Evolutionary conservation across 305 asterid species (phyloP), one percentile per base, ranked within the genome.

Genomic region (Fraxinus albicans): DNA sequence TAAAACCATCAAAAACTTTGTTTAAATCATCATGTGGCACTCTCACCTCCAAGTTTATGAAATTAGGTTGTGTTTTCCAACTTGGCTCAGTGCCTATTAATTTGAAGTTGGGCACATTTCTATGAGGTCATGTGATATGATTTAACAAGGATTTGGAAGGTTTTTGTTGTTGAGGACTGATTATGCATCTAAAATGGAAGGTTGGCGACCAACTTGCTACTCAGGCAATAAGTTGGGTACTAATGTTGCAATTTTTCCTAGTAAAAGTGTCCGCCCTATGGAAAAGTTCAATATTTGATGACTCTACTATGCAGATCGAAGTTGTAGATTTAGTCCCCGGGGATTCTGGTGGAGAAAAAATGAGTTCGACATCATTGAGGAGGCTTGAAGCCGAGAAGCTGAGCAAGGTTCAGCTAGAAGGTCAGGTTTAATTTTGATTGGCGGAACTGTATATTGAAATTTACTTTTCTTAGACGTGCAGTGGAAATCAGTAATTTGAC

Each of bases 291-390:
- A 70, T 58, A n/a, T 21, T 6, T n/a, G 58, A 70, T 12, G 47
- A 31, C 73, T 76, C 70, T 81, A 83, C 5, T 83, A 31, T 69
- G 89, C 91, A 91, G 95, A 89, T 93, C 78, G 95, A 91, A 84
- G 94, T 90, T 31, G 94, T 93, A n/a, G 97, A 93, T 82, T 87
- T 90, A 70, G 94, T 93, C 29, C 87, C 91, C 0, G 93, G 84
- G 86, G 95, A 89, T 85, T 90, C 90, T 8, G 80, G 89, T 73
- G 89, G 88, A 36, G 88, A 89, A 25, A 92, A 92, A 85, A 73
- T 90, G 84, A 91, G 94, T 84, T 92, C 97, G 15, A 90, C 95
- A 2, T 90, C 91, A 35, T 84, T 93, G 73, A 89, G 95, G 86
- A 90, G 83, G 82, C 85, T 88, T 36, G 97, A 92, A 84, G 92